Conservation (phyloP, 805 yeast genomes). For the Wickerhamiella bombiphila region DNA sequence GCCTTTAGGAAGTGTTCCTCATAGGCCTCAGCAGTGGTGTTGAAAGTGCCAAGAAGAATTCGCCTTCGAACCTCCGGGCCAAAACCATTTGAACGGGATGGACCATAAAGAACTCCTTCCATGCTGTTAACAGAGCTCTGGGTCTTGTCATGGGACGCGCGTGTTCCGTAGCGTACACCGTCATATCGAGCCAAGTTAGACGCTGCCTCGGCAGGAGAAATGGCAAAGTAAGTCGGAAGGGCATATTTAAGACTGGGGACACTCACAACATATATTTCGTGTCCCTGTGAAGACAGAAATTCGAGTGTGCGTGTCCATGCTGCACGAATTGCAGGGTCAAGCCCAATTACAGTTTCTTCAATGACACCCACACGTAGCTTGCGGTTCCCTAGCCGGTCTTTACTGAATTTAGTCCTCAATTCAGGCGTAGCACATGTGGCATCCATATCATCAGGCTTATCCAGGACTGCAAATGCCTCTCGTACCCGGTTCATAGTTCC, state of each 20-base stretch:
- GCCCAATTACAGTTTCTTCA: constrained; percentile 45
- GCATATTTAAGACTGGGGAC: constrained; percentile 53
- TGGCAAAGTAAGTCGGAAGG: constrained; percentile 69
- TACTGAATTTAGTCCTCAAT: constrained; percentile 11
- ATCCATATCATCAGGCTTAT: constrained; percentile 55
- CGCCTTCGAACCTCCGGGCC: constrained; percentile 77
- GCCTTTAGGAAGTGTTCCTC: constrained; percentile 68
- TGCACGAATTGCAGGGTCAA: constrained; percentile 33
- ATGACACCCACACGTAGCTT: constrained; percentile 56
- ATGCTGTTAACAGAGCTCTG: too few relatives aligned
- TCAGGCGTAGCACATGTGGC: constrained; percentile 40
- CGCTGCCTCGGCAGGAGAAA: constrained; percentile 88
- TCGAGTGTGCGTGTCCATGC: constrained; percentile 35
- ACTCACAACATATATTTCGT: constrained; percentile 47
- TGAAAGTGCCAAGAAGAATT: constrained; percentile 73
- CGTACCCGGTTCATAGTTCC: constrained; percentile 31
- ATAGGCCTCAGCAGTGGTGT: constrained; percentile 60
- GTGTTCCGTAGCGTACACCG: constrained; percentile 71
- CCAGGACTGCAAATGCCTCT: constrained; percentile 40
- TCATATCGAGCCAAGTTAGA: constrained; percentile 84
- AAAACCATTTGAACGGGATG: constrained; percentile 51
- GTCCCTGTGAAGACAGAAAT: constrained; percentile 33
- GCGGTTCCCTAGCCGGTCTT: constrained; percentile 1
- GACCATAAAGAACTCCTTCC: constrained; percentile 30
- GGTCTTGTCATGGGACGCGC: constrained; percentile 26